Evolutionary conservation across 2,329 filamentous ascomycete species (phyloP), one percentile per base, ranked within the genome.

Genomic region (Mycosphaerelloides madeirae): DNA sequence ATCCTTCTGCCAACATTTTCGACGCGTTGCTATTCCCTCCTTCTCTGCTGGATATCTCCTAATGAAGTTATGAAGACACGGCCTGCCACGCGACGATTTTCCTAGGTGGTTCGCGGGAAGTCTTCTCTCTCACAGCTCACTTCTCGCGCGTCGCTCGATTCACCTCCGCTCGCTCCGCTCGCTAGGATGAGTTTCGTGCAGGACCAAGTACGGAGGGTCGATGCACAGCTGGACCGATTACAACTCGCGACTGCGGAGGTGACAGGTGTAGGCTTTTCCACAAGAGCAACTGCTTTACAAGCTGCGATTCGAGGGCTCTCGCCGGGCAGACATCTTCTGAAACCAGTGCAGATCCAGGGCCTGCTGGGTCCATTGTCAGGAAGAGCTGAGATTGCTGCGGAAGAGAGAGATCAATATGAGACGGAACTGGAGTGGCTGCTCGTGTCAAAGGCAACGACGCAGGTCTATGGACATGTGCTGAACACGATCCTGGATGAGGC

Each of bases 351-450:
- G 13, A 46, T 51, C 4, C 44, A 47, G 34, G 31, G 33, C n/a
- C 31, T 40, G 36, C 33, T 54, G 20, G 38, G 36, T 11, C 41
- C 43, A 6, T 31, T 55, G 40, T 25, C 22, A 6, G 22, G 22
- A 5, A 5, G 22, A 25, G 22, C 22, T 5, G 22, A 9, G 22
- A 25, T 9, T 6, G 13, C 15, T n/a, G 48, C 31, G 14, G 36
- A 49, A 7, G 32, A 51, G 15, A n/a, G n/a, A n/a, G n/a, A 54
- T 28, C 69, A 72, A 14, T 84, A 87, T 59, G 83, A 89, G 62
- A 76, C 78, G 39, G 87, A 96, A 59, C 76, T 96, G 38, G 85
- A 95, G 66, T 97, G 93, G 93, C 70, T 96, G 18, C 73, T 96
- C 13, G 78, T 94, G 22, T 87, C 85, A 67, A 98, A 97, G 66